Base-by-base conservation (phyloP, 352 stramenopile genomes). In the Pythium brachiatum region DNA sequence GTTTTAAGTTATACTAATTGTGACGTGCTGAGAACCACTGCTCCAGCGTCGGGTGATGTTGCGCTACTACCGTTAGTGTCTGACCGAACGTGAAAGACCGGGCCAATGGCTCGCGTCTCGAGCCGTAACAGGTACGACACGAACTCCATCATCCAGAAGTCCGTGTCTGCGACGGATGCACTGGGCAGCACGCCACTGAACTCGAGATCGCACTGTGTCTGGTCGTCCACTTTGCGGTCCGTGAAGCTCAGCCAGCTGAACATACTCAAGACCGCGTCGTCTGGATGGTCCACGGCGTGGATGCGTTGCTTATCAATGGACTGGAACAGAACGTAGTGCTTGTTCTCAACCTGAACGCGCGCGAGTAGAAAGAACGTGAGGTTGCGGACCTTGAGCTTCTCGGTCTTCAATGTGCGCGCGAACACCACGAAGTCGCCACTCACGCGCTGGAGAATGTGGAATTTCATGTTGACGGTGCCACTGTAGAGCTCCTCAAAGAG, bases 341-440 rank as follows among this genome's bases (percentile, higher is more conserved):
- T 62, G n/a, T 48, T 12, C 0, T 69, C 58, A 6, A 64, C 36
- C 11, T 68, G 55, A 52, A 70, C 48, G 23, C 69, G 51, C 38
- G 69, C 66, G 52, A 76, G 61, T 23, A 76, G 66, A 52, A 79
- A 79, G 66, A 75, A 75, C 29, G 72, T 76, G 34, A 60, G 47
- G 23, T 68, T 68, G 12, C 62, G 72, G 9, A 61, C 25, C 46
- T 26, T 36, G 6, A 72, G 60, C 48, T 59, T 44, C n/a, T 79
- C 64, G 11, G 69, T 75, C 43, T 68, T 62, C 9, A 79, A 60
- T 18, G 64, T 66, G 4, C 72, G 69, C 26, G 62, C 66, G 43
- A 79, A 72, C 18, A 79, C 53, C 41, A 73, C 55, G 41, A 70
- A 66, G 62, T 69, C 54, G 31, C 41, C 67, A 60, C 74, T 66